These are phyloP conservation scores for Suhomyces taliae DNA, from an alignment of 1,139 yeast species.

Conservation along the genomic window DNA sequence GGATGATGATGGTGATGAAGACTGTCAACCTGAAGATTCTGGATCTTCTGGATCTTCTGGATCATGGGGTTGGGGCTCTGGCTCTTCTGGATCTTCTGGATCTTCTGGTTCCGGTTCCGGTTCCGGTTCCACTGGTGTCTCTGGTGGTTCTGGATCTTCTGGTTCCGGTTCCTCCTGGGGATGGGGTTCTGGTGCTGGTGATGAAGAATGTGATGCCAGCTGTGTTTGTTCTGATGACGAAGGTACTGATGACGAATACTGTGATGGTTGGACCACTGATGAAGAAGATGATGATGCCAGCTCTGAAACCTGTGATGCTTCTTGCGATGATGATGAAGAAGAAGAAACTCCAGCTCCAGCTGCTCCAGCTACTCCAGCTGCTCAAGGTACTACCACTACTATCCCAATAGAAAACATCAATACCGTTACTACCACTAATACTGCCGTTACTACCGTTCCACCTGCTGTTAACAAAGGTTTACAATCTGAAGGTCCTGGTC, in stretches of 20 bases:
- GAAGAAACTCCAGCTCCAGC: conserved; percentile 1
- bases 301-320: background rate
- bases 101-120: background rate
- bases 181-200: conserved; percentile 31
- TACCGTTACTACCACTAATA: conserved; percentile 5
- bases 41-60: conserved; percentile 3
- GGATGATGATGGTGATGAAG: background rate
- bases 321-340: conserved; percentile 8
- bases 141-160: conserved; percentile 2
- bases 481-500: background rate
- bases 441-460: conserved; percentile 9
- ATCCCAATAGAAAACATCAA: conserved; percentile 3
- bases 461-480: conserved; percentile 2
- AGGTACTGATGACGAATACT: conserved; percentile 27
- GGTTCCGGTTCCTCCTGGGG: background rate
- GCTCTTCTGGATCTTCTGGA: conserved; percentile 3
- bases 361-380: conserved; percentile 5
- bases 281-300: conserved; percentile 40
- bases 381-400: conserved; percentile 1
- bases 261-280: conserved; percentile 32
- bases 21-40: background rate
- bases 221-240: conserved; percentile 35
- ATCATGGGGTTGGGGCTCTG: conserved; percentile 2
- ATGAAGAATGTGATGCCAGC: conserved; percentile 40
- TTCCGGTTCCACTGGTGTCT: conserved; percentile 40